phyloP scores from a whole-genome alignment of 257 asterid genomes.

The Nicotiana undulata region DNA sequence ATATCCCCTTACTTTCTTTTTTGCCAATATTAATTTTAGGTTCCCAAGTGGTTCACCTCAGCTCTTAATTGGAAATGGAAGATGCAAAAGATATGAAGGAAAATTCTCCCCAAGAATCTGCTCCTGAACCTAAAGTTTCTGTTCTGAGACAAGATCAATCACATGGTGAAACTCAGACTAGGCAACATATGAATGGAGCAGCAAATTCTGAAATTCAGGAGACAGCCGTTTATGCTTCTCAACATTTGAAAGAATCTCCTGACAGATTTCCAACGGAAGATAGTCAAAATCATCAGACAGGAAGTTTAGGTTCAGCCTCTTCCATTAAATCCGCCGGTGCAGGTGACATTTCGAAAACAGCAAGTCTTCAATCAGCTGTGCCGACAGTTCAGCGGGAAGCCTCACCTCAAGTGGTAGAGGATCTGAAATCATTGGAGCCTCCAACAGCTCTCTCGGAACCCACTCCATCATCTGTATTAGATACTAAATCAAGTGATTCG shows the following conservation, averaged over 20 bases:
- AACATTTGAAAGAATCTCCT: conserved; percentile 5
- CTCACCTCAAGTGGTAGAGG: conserved; percentile 13
- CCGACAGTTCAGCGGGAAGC: conserved; percentile 20
- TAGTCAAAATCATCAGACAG: not conserved
- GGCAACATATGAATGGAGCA: conserved; percentile 21
- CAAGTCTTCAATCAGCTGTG: conserved; percentile 13
- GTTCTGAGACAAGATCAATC: conserved; percentile 30
- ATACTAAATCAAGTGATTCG: conserved; percentile 14
- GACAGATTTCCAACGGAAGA: not conserved
- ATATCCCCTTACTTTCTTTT: not conserved
- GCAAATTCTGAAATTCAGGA: conserved; percentile 12
- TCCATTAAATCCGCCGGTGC: conserved; percentile 14
- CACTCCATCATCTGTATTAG: conserved; percentile 20
- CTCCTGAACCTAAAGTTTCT: conserved; percentile 28
- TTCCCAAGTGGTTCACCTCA: conserved; percentile 15
- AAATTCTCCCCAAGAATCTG: conserved; percentile 34
- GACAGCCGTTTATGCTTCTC: conserved; percentile 7
- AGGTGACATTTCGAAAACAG: conserved; percentile 7
- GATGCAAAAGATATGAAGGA: conserved; percentile 30
- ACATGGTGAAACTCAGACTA: conserved; percentile 16
- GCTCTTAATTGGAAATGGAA: conserved; percentile 48
- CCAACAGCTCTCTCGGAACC: not conserved
- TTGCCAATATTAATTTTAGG: conserved; percentile 14
- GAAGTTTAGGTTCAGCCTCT: conserved; percentile 18
- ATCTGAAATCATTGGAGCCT: conserved; percentile 12